A percentile compares a stretch with the other conserved stretches of the same genome.
Conservation (phyloP, 345 rosid genomes). For the Corymbia maculata region DNA sequence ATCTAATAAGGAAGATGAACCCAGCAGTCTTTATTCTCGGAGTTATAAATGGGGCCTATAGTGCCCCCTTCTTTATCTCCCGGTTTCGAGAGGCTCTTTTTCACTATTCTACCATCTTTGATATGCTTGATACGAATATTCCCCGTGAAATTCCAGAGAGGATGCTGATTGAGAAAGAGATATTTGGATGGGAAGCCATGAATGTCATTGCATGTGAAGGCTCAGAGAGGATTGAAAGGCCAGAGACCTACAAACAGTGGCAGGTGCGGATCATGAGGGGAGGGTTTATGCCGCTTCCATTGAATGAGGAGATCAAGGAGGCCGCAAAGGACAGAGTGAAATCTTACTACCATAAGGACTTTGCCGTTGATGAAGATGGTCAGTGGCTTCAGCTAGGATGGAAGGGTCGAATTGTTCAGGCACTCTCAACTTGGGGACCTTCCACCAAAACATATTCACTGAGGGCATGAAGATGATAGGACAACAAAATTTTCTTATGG, state of each 20-base stretch:
- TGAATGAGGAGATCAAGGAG: conserved; percentile 24
- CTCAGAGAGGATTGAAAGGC: conserved; percentile 42
- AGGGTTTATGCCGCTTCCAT: conserved; percentile 30
- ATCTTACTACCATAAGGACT: conserved; percentile 34
- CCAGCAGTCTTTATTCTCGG: conserved; percentile 37
- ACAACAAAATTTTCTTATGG: not conserved
- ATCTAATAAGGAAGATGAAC: conserved; percentile 27
- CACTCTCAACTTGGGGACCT: conserved; percentile 37
- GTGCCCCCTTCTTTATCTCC: conserved; percentile 39
- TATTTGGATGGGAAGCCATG: conserved; percentile 32
- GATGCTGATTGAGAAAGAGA: conserved; percentile 33
- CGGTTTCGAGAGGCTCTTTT: conserved; percentile 53
- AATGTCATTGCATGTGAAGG: conserved; percentile 53
- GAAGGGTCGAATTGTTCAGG: conserved; percentile 41
- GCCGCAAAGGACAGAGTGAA: conserved; percentile 26
- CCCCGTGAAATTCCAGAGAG: conserved; percentile 42
- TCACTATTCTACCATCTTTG: conserved; percentile 37
- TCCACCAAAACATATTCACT: not conserved
- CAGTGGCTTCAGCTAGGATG: conserved; percentile 50
- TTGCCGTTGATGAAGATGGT: conserved; percentile 28
- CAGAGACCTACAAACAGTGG: conserved; percentile 51
- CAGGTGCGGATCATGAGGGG: conserved; percentile 30
- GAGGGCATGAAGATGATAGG: not conserved
- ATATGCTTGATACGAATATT: conserved; percentile 33
- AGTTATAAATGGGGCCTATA: conserved; percentile 29